phyloP scores from a whole-genome alignment of 352 stramenopile species.

The Globisporangium viniferum region DNA sequence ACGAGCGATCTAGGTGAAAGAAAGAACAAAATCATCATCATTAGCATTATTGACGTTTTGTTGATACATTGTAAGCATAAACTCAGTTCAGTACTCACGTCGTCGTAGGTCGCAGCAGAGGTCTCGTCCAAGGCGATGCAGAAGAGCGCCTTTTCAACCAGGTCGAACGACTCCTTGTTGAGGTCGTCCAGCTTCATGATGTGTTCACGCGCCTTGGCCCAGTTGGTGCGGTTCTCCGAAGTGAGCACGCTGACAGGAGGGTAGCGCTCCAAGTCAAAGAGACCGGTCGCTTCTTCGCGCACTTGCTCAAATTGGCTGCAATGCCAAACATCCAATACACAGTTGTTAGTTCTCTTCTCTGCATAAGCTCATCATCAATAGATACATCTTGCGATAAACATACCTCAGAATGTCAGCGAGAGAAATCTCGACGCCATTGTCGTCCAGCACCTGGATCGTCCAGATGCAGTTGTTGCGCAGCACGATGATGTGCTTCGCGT shows the following conservation, averaged over 20 bases:
- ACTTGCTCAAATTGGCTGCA: slow-evolving; percentile 81
- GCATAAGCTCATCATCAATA: background rate
- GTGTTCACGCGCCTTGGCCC: slow-evolving; percentile 88
- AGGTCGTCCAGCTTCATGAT: slow-evolving; percentile 81
- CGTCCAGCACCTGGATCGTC: slow-evolving; percentile 75
- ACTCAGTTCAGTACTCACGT: slow-evolving; percentile 24
- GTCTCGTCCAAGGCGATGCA: slow-evolving; percentile 92
- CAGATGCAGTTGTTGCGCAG: slow-evolving; percentile 90
- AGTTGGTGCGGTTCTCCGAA: slow-evolving; percentile 93
- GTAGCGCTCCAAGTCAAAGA: slow-evolving; percentile 86
- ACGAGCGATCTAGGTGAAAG: slow-evolving; percentile 53
- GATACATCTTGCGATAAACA: background rate
- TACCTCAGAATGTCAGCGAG: slow-evolving; percentile 77
- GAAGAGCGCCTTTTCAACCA: slow-evolving; percentile 92
- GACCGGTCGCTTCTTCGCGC: slow-evolving; percentile 75
- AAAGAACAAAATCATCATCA: background rate
- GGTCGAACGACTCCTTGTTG: slow-evolving; percentile 90
- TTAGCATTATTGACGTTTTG: background rate
- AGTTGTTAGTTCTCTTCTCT: background rate
- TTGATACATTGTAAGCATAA: background rate
- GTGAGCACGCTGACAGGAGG: slow-evolving; percentile 93
- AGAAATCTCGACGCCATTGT: slow-evolving; percentile 63
- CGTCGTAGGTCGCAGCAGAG: slow-evolving; percentile 74
- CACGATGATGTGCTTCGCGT: slow-evolving; percentile 92
- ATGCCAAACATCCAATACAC: background rate